These are phyloP conservation scores for Kwoniella dendrophila DNA, from an alignment of 768 basidiomycete species.

Conservation along the genomic window DNA sequence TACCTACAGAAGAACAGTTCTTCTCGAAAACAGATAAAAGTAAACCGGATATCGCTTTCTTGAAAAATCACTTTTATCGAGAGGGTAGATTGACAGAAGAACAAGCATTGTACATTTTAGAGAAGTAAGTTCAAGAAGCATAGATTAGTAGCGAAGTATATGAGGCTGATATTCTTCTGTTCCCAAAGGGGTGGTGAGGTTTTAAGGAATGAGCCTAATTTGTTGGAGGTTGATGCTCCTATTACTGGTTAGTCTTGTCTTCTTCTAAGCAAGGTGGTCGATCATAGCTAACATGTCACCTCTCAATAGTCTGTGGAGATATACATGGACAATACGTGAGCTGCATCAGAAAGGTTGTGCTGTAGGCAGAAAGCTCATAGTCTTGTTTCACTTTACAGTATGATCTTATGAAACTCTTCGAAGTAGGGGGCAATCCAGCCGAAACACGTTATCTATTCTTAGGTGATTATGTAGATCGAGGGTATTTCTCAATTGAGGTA, in stretches of 20 bases:
- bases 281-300: neutral
- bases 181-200: constrained; percentile 63
- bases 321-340: constrained; percentile 98
- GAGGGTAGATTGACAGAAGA: constrained; percentile 92
- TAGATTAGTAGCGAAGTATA: neutral
- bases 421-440: constrained; percentile 91
- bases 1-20: constrained; percentile 92
- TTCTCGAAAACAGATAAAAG: constrained; percentile 78
- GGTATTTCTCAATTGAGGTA: constrained; percentile 91
- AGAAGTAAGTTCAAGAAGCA: constrained; percentile 59
- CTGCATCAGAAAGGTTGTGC: neutral
- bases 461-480: constrained; percentile 90
- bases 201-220: constrained; percentile 80
- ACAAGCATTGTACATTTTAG: constrained; percentile 90
- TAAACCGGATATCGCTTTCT: constrained; percentile 91
- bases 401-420: constrained; percentile 92
- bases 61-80: constrained; percentile 99
- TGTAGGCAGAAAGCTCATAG: neutral
- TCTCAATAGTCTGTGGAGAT: constrained; percentile 82
- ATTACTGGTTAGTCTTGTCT: constrained; percentile 75
- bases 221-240: constrained; percentile 92
- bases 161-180: constrained; percentile 13
- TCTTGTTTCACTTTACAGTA: constrained; percentile 61
- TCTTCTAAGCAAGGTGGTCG: constrained; percentile 19
- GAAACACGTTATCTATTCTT: constrained; percentile 90